Percentiles rank a stretch among this genome's conserved stretches.
Evolutionary conservation across 2,329 filamentous ascomycete species (phyloP).

Genomic region (Ophiocordyceps camponoti-saundersi): DNA sequence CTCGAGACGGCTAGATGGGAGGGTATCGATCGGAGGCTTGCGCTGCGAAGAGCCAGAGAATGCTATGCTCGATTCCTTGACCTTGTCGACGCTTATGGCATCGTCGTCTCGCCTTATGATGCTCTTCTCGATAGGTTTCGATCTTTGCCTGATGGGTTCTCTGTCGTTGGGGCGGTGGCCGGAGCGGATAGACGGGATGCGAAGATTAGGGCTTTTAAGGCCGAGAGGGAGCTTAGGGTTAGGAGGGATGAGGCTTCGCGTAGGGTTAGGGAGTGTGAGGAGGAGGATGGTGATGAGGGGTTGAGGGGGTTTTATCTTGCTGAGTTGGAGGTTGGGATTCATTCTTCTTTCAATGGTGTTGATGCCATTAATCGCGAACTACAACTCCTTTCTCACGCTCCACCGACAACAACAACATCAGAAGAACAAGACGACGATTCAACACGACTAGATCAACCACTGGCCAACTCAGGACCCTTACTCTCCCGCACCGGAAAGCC

Average conservation of each 20-base stretch:
- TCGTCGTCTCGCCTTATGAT: conserved; percentile 48
- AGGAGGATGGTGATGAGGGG: conserved; percentile 41
- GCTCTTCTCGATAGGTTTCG: conserved; percentile 57
- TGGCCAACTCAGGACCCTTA: conserved; percentile 42
- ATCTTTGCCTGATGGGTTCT: conserved; percentile 55
- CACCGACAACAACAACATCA: conserved; percentile 19
- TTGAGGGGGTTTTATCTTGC: conserved; percentile 62
- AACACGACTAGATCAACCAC: conserved; percentile 53
- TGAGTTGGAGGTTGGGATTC: conserved; percentile 53
- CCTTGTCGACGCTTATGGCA: conserved; percentile 59
- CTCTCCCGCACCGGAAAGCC: conserved; percentile 69
- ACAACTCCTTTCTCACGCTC: conserved; percentile 63
- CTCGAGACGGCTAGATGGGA: not conserved
- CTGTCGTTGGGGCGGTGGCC: conserved; percentile 44
- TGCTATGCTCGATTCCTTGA: conserved; percentile 67
- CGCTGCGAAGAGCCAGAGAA: conserved; percentile 46
- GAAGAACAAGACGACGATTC: conserved; percentile 27
- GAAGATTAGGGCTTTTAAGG: conserved; percentile 72
- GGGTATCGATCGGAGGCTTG: conserved; percentile 35
- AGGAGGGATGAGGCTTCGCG: conserved; percentile 48
- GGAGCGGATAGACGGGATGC: conserved; percentile 56
- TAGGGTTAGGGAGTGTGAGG: conserved; percentile 21
- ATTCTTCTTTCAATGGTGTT: conserved; percentile 73
- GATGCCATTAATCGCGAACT: conserved; percentile 75
- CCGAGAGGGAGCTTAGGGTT: conserved; percentile 71